Base-by-base conservation (phyloP, 441 rosid species). In the Erodium trifolium region DNA sequence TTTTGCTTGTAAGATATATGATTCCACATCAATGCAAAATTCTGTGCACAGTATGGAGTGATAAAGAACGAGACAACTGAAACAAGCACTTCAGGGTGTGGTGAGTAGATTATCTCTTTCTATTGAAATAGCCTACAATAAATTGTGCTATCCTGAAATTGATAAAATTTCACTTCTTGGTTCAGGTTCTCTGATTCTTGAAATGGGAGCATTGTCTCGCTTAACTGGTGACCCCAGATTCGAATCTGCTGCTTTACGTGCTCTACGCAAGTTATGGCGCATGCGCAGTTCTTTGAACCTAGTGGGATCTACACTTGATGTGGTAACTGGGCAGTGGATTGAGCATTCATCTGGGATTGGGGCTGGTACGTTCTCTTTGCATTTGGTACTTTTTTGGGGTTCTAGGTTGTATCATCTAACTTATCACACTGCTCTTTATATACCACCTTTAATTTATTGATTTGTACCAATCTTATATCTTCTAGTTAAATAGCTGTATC, bases 41-140 rank as follows among this genome's bases (percentile, higher is more conserved):
- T 80, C 78, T 80, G 77, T 87, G 41, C 41, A 68, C 91, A 93
- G 98, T 80, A 83, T 78, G 98, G 98, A 83, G 90, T 90, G 68
- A 82, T 84, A 75, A 85, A 81, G 79, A 79, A 84, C 70, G 98
- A 93, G 83, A 93, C 93, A 43, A 86, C 90, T 19, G 97, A 89
- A 83, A 93, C 98, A 71, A 93, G 98, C 85, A 89, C 98, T 68
- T 92, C 98, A 18, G 95, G 97, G 37, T 90, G 98, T 81, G 96
- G 96, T 90, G 81, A 86, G 87, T 68, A 68, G 67, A 66, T 71
- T 65, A 66, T 41, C 66, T 10, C 6, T 67, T 31, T 43, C 43
- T 9, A 53, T 64, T 63, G 55, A 73, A 68, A 65, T 45, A 41
- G 45, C 63, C 55, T 64, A 43, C 13, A 60, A 1, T 57, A 70